Evolutionary conservation across 2,329 filamentous ascomycete genomes (phyloP).

Genomic region (Trichoderma aggressivum): DNA sequence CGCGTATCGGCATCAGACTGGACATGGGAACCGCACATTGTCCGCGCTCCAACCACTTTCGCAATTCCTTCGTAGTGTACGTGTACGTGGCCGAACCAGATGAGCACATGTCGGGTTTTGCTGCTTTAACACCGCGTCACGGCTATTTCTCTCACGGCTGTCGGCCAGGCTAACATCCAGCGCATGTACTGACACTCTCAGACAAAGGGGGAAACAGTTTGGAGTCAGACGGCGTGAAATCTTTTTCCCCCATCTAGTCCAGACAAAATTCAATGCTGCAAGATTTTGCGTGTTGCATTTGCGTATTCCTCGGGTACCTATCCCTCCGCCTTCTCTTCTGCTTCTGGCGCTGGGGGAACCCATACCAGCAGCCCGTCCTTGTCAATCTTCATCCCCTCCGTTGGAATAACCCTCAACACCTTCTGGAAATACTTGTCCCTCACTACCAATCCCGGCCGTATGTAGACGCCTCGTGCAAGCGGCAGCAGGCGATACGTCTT

Average conservation of each 20-base stretch:
- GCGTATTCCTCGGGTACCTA: not conserved
- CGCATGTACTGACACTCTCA: not conserved
- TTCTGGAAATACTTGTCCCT: constrained; percentile 93
- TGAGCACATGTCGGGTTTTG: not conserved
- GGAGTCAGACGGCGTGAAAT: not conserved
- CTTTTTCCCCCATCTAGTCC: not conserved
- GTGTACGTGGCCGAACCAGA: not conserved
- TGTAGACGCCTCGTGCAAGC: constrained; percentile 62
- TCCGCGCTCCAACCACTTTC: not conserved
- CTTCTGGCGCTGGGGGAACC: constrained; percentile 43
- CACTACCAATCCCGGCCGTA: constrained; percentile 70
- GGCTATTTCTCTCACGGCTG: not conserved
- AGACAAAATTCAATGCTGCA: not conserved
- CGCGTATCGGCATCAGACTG: not conserved
- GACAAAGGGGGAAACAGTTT: not conserved
- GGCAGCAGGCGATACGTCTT: constrained; percentile 75
- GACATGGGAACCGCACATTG: not conserved
- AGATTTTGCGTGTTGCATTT: not conserved
- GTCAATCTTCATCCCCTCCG: constrained; percentile 65
- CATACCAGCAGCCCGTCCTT: constrained; percentile 63
- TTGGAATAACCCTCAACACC: constrained; percentile 74
- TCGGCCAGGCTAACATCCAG: not conserved
- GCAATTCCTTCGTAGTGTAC: not conserved
- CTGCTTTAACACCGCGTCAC: not conserved
- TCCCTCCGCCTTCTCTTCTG: constrained; percentile 5